Percentiles rank a stretch among this genome's conserved stretches.
Evolutionary conservation across 768 basidiomycete species (phyloP).

Genomic region (Phylloporus sp.): DNA sequence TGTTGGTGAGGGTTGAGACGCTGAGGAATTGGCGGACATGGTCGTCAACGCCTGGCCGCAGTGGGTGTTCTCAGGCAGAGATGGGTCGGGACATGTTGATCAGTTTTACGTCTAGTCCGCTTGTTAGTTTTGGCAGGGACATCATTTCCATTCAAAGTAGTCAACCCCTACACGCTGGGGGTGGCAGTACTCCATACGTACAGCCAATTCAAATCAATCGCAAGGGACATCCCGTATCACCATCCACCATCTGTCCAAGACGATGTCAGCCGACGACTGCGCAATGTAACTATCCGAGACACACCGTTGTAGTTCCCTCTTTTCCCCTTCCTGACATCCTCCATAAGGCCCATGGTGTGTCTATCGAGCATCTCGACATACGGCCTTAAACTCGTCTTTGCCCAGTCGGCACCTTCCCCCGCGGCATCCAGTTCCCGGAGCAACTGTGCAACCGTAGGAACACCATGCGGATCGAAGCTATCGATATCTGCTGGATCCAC

Average conservation of each 20-base stretch:
- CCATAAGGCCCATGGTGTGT: slow-evolving; percentile 43
- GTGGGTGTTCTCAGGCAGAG: slow-evolving; percentile 15
- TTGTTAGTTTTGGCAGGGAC: slow-evolving; percentile 13
- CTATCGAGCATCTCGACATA: slow-evolving; percentile 88
- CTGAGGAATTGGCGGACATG: slow-evolving; percentile 20
- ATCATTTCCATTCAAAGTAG: slow-evolving; percentile 1
- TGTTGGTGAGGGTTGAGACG: neutral
- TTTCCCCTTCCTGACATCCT: slow-evolving; percentile 26
- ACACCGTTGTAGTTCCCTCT: slow-evolving; percentile 19
- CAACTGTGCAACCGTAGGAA: slow-evolving; percentile 87
- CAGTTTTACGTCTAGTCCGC: slow-evolving; percentile 6
- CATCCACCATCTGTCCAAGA: slow-evolving; percentile 20
- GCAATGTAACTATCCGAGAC: neutral
- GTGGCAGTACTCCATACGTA: neutral
- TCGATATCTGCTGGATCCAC: slow-evolving; percentile 74
- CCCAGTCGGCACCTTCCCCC: slow-evolving; percentile 70
- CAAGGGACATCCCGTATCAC: slow-evolving; percentile 15
- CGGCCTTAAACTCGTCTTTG: slow-evolving; percentile 79
- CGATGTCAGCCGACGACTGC: neutral
- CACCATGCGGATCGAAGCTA: slow-evolving; percentile 76
- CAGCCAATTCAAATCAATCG: neutral
- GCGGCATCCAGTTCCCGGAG: slow-evolving; percentile 68
- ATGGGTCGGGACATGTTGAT: neutral
- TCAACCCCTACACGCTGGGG: neutral
- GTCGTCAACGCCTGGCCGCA: slow-evolving; percentile 5